Conservation (phyloP, 169 alveolate species). For the Plasmodium malariae region DNA sequence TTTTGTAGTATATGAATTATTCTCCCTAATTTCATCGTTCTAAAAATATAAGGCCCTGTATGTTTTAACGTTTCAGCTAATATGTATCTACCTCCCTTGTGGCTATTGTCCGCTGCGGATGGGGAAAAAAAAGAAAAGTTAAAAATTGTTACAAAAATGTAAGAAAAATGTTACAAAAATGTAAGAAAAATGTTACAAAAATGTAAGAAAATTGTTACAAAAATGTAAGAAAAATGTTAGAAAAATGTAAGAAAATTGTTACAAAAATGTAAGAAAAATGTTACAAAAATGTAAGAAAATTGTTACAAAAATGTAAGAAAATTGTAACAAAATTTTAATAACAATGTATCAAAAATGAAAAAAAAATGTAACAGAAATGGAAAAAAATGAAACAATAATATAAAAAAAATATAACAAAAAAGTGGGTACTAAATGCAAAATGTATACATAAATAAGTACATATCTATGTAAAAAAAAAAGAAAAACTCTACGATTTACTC, state of each 20-base stretch:
- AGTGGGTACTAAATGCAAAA: no score
- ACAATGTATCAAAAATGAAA: background rate
- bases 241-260: no score
- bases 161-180: background rate
- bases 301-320: background rate
- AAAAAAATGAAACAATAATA: no score
- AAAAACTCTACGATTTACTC: no score
- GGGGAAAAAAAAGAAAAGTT: background rate
- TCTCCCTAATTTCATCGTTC: conserved; percentile 80
- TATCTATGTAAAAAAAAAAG: no score
- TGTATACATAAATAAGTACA: no score
- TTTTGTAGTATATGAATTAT: conserved; percentile 81
- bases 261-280: background rate
- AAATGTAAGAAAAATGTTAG: no score
- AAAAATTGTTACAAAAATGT: background rate
- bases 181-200: no score
- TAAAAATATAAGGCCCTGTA: conserved; percentile 80
- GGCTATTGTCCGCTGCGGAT: conserved; percentile 40
- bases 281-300: background rate
- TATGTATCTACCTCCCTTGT: conserved; percentile 83
- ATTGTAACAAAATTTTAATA: background rate
- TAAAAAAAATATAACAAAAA: no score
- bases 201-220: no score
- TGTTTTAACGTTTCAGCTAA: conserved; percentile 81
- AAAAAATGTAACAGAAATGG: background rate